Base-by-base conservation (phyloP, 768 basidiomycete genomes). In the Kwoniella pini region DNA sequence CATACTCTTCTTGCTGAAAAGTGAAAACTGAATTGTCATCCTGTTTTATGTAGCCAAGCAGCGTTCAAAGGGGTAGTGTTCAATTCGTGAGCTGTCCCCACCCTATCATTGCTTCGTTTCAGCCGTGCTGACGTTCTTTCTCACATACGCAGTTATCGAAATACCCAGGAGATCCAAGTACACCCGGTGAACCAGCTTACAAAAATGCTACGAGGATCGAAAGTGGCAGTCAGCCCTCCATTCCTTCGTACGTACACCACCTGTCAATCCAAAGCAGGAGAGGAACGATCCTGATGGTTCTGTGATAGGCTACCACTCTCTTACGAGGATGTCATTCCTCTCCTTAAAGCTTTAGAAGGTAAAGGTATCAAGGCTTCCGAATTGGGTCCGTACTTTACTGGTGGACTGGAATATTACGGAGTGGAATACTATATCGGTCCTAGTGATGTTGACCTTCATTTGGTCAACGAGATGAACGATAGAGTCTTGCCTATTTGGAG, bases 401-500 rank as follows among this genome's bases (percentile, higher is more conserved):
- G 79, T 4, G 80, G 78, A 2, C 54, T 82, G n/a, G 65, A 61
- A 2, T 70, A 63, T 24, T 48, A 65, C n/a, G 77, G 75, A 7
- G 74, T 80, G 19, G 71, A 79, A 48, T 82, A 81, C 65, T 81
- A 62, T 52, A 77, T 79, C 3, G 81, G 81, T n/a, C 80, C 60
- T 26, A 78, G 72, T 73, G 79, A 82, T 50, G 80, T 77, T 15
- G 80, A 80, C 11, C 80, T 88, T 22, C 80, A 81, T 54, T 77
- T 90, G 11, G 81, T 83, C 22, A 90, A 89, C 74, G 79, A 86
- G 64, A 89, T 95, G 39, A 84, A 91, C 57, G 86, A 83, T 27
- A 85, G 86, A 71, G 84, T 93, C 12, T 92, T 84, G 4, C 90
- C 91, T 15, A 91, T 95, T 48, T 95, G 91, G 91, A 96, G 95